Percentiles rank a stretch among this genome's conserved stretches.
Evolutionary conservation across 2,329 filamentous ascomycete species (phyloP).

Genomic region (Fusarium nygamai): DNA sequence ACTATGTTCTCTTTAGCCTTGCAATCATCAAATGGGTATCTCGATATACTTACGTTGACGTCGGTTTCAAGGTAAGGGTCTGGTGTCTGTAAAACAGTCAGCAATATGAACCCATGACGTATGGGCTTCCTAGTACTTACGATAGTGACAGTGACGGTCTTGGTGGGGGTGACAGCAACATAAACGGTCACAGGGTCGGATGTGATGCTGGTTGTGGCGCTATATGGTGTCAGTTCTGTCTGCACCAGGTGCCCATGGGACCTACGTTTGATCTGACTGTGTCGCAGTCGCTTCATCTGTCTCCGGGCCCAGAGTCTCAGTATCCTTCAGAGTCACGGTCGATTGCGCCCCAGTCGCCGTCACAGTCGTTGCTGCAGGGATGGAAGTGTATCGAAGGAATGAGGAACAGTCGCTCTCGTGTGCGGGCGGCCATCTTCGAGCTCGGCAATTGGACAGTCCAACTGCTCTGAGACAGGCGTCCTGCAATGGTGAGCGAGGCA

Average conservation of each 20-base stretch:
- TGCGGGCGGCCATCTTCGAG: neutral
- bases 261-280: neutral
- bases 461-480: neutral
- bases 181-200: neutral
- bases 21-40: fast-evolving
- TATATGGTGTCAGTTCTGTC: neutral
- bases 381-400: neutral
- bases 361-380: neutral
- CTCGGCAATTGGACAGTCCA: neutral
- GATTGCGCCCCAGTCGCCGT: neutral
- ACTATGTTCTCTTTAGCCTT: neutral
- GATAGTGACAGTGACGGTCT: neutral
- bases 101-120: fast-evolving
- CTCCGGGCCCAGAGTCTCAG: neutral
- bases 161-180: neutral
- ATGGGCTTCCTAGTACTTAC: neutral
- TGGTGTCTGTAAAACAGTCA: neutral
- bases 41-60: neutral
- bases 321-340: neutral
- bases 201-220: neutral
- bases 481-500: fast-evolving
- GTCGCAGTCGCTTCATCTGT: neutral
- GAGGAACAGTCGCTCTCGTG: neutral
- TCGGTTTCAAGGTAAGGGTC: neutral
- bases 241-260: fast-evolving